phyloP scores from a whole-genome alignment of 192 early-diverging fungal genomes.

The Coemansia brasiliensis region DNA sequence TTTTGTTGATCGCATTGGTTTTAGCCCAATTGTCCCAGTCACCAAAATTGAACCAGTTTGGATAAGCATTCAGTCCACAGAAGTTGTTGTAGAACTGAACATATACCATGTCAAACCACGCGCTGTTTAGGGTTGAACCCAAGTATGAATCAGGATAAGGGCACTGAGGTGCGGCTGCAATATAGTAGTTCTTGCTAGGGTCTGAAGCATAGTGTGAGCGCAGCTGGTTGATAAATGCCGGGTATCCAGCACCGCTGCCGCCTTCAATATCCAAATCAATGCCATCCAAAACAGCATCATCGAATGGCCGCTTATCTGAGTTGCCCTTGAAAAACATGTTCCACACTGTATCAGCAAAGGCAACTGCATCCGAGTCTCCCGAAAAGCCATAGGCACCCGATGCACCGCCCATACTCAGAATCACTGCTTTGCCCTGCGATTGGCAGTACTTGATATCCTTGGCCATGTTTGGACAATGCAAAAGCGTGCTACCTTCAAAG shows the following conservation, averaged over 20 bases:
- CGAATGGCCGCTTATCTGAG: slow-evolving; percentile 58
- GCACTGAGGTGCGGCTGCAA: slow-evolving; percentile 66
- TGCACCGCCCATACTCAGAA: slow-evolving; percentile 68
- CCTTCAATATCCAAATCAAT: slow-evolving; percentile 65
- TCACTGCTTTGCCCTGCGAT: slow-evolving; percentile 60
- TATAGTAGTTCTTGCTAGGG: slow-evolving; percentile 56
- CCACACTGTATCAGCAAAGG: slow-evolving; percentile 63
- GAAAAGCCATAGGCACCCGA: slow-evolving; percentile 60
- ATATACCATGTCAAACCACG: slow-evolving; percentile 65
- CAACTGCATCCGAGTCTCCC: slow-evolving; percentile 32
- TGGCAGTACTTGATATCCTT: slow-evolving; percentile 71
- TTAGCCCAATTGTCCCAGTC: slow-evolving; percentile 70
- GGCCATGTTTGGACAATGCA: slow-evolving; percentile 61
- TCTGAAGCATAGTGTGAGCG: slow-evolving; percentile 53
- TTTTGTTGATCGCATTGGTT: slow-evolving; percentile 55
- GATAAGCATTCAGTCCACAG: slow-evolving; percentile 58
- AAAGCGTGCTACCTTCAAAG: slow-evolving; percentile 58
- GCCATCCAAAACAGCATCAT: slow-evolving; percentile 61
- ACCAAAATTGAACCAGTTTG: slow-evolving; percentile 56
- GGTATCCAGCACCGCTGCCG: slow-evolving; percentile 46
- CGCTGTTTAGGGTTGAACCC: slow-evolving; percentile 55
- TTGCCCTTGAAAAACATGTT: slow-evolving; percentile 64
- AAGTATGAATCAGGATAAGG: slow-evolving; percentile 60
- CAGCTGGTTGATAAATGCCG: slow-evolving; percentile 53
- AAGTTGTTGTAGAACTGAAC: slow-evolving; percentile 76